Percentiles rank a stretch among this genome's conserved stretches.
These are phyloP conservation scores for Xylaria venustula DNA, from an alignment of 495 filamentous ascomycete species.

Conservation along the genomic window DNA sequence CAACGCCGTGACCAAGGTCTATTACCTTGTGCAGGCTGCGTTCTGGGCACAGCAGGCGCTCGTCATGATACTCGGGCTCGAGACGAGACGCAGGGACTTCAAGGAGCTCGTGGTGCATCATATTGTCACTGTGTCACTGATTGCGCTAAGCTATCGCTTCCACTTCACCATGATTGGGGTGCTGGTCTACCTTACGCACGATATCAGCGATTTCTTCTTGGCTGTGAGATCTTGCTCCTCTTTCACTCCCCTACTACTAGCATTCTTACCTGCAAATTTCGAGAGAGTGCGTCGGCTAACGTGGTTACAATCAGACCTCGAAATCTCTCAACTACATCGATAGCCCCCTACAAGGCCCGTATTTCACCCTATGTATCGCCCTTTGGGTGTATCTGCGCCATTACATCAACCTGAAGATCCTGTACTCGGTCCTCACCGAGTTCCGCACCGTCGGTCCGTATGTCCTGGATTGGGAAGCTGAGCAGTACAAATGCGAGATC, in stretches of 20 bases:
- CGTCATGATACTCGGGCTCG: slow-evolving; percentile 82
- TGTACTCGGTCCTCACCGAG: slow-evolving; percentile 77
- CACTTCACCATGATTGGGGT: slow-evolving; percentile 97
- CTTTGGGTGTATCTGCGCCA: slow-evolving; percentile 93
- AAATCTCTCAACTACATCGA: slow-evolving; percentile 92
- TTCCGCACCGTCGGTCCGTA: slow-evolving; percentile 86
- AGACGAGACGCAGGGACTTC: slow-evolving; percentile 94
- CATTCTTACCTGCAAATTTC: background rate
- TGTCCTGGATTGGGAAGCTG: slow-evolving; percentile 74
- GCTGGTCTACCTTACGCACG: slow-evolving; percentile 91
- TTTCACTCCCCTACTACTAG: background rate
- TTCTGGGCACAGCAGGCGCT: slow-evolving; percentile 96
- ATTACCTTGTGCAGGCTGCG: slow-evolving; percentile 89
- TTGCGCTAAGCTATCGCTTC: slow-evolving; percentile 86
- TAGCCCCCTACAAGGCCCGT: slow-evolving; percentile 67
- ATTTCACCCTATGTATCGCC: slow-evolving; percentile 75
- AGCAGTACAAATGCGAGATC: slow-evolving; percentile 77
- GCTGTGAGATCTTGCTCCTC: slow-evolving; percentile 60
- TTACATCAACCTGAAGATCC: slow-evolving; percentile 82
- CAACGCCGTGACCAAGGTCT: slow-evolving; percentile 81
- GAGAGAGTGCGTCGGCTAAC: background rate
- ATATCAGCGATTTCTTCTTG: slow-evolving; percentile 93
- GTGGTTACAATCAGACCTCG: slow-evolving; percentile 60
- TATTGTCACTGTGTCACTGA: slow-evolving; percentile 82
- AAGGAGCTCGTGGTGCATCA: slow-evolving; percentile 91